Evolutionary conservation across 176 grass and related monocot species (phyloP).

Genomic region (Juncus inflexus): DNA sequence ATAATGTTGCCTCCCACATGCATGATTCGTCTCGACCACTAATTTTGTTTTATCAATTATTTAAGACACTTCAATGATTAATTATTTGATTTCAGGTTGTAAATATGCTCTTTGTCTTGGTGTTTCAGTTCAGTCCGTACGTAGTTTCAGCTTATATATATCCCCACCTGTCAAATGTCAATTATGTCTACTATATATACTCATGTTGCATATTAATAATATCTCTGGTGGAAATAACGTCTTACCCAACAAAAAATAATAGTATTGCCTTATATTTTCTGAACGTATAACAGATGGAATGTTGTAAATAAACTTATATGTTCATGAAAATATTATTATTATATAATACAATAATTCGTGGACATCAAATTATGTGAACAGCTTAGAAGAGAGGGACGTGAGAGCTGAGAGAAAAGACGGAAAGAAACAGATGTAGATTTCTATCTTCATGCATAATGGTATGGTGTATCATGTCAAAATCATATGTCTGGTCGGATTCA

Average conservation of each 20-base stretch:
- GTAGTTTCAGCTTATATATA: constrained; percentile 2
- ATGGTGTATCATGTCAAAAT: background rate
- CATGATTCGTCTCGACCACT: background rate
- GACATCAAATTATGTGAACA: background rate
- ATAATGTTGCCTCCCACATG: constrained; percentile 9
- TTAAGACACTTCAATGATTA: background rate
- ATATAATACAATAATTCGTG: too few relatives aligned
- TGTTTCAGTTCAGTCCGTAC: constrained; percentile 9
- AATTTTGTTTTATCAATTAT: background rate
- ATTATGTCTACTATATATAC: background rate
- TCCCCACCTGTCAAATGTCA: background rate
- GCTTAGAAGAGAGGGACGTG: constrained; percentile 22
- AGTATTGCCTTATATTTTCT: too few relatives aligned
- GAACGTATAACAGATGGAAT: too few relatives aligned
- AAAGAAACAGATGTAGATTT: background rate
- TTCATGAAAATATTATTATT: background rate
- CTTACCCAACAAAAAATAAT: too few relatives aligned
- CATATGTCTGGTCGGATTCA: background rate
- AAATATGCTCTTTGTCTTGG: constrained; percentile 14
- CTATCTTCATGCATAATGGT: constrained; percentile 13
- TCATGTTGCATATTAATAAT: too few relatives aligned
- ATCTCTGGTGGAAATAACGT: too few relatives aligned
- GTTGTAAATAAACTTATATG: background rate
- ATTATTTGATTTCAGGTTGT: background rate
- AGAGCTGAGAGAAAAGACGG: constrained; percentile 8